These are phyloP conservation scores for Ambispora gerdemannii DNA, from an alignment of 192 early-diverging fungal genomes.

Conservation along the genomic window DNA sequence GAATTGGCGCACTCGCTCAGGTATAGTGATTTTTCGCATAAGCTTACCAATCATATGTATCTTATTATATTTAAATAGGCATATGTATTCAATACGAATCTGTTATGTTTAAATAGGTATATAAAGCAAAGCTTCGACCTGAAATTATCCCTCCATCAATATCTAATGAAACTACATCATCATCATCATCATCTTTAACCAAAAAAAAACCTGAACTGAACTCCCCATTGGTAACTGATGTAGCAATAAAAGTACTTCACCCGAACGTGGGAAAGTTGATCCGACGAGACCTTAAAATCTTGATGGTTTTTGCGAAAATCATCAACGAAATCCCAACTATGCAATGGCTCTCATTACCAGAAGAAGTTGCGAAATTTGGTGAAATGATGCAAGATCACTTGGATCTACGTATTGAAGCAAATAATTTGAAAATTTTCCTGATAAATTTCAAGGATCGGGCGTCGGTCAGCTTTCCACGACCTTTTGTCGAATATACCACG, in stretches of 20 bases:
- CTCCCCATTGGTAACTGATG: conserved; percentile 36
- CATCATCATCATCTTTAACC: neutral
- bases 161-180: neutral
- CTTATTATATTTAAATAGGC: no score
- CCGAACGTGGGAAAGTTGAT: conserved; percentile 71
- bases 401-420: conserved; percentile 77
- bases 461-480: conserved; percentile 65
- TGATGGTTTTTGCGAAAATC: conserved; percentile 63
- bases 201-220: neutral
- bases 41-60: neutral
- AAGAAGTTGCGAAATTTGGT: conserved; percentile 87
- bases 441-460: conserved; percentile 51
- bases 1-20: conserved; percentile 95
- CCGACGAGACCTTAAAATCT: conserved; percentile 78
- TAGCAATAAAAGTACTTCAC: conserved; percentile 92
- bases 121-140: conserved; percentile 53
- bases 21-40: conserved; percentile 43
- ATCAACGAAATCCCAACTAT: conserved; percentile 72
- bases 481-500: conserved; percentile 52
- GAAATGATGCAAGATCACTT: conserved; percentile 90
- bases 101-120: no score
- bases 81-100: no score
- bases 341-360: conserved; percentile 82
- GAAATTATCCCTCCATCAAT: conserved; percentile 26
- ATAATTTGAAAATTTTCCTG: conserved; percentile 64